Evolutionary conservation across 116 monocot genomes (phyloP).

Genomic region (Cymodocea nodosa): DNA sequence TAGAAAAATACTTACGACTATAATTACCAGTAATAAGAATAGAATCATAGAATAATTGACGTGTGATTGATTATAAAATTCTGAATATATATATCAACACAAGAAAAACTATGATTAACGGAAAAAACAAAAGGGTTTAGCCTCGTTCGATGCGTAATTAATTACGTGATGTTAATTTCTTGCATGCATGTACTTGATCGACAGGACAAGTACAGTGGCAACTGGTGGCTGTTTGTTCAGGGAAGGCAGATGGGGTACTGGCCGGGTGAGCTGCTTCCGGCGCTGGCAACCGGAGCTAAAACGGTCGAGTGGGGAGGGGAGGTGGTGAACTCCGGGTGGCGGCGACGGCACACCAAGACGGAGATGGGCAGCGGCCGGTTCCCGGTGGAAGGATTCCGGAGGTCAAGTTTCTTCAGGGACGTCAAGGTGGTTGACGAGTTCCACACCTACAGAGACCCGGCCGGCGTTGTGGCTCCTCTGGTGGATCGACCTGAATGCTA

Average conservation of each 20-base stretch:
- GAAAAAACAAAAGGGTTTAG: too few relatives aligned
- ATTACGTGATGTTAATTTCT: too few relatives aligned
- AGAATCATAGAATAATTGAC: too few relatives aligned
- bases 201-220: constrained; percentile 4
- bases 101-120: too few relatives aligned
- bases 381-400: constrained; percentile 3
- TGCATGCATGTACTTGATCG: too few relatives aligned
- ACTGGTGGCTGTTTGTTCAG: constrained; percentile 12
- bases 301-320: constrained; percentile 13
- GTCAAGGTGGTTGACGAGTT: neutral
- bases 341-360: constrained; percentile 12
- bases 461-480: neutral
- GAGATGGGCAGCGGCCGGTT: constrained; percentile 23
- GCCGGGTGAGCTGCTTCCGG: constrained; percentile 4
- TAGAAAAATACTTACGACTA: too few relatives aligned
- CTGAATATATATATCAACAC: too few relatives aligned
- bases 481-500: constrained; percentile 1
- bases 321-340: constrained; percentile 1
- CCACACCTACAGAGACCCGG: neutral
- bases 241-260: constrained; percentile 9
- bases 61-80: too few relatives aligned
- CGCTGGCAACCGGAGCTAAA: neutral
- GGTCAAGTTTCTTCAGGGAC: constrained; percentile 6
- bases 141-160: too few relatives aligned
- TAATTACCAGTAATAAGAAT: too few relatives aligned